Evolutionary conservation across 306 rosid species (phyloP).

Genomic region (Rubus parviflorus): DNA sequence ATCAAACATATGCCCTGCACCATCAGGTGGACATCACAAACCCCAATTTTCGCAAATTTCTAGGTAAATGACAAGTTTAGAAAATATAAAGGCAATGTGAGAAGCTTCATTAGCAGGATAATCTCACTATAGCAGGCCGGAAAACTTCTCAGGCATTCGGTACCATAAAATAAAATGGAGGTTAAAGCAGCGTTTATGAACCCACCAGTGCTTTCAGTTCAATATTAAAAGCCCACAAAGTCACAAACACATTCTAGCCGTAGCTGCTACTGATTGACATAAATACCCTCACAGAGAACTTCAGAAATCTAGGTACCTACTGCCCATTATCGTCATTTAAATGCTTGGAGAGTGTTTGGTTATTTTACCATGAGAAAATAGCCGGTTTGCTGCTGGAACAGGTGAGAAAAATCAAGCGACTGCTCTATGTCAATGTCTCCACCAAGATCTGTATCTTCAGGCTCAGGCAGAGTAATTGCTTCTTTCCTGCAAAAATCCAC

Average conservation of each 20-base stretch:
- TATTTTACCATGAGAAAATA: slow-evolving; percentile 61
- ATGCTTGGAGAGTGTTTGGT: too few relatives aligned
- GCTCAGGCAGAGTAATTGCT: slow-evolving; percentile 64
- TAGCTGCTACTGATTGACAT: too few relatives aligned
- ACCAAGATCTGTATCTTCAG: slow-evolving; percentile 37
- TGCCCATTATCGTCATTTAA: neutral
- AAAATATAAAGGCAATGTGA: neutral
- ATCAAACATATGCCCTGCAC: neutral
- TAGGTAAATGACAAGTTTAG: neutral
- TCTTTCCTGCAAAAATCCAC: slow-evolving; percentile 49
- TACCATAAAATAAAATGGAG: too few relatives aligned
- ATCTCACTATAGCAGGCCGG: neutral
- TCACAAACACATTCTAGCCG: neutral
- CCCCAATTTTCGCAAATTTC: too few relatives aligned
- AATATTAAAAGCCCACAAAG: neutral
- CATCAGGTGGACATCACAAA: neutral
- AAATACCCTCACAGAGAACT: neutral
- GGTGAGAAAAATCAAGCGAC: slow-evolving; percentile 39
- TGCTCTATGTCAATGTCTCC: slow-evolving; percentile 47
- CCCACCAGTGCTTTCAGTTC: neutral
- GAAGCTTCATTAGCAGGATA: neutral
- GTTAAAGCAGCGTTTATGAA: neutral
- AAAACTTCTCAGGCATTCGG: too few relatives aligned
- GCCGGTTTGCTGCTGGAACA: slow-evolving; percentile 51
- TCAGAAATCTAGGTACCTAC: neutral